Conservation (phyloP, 768 basidiomycete genomes). For the Galerina marginata region DNA sequence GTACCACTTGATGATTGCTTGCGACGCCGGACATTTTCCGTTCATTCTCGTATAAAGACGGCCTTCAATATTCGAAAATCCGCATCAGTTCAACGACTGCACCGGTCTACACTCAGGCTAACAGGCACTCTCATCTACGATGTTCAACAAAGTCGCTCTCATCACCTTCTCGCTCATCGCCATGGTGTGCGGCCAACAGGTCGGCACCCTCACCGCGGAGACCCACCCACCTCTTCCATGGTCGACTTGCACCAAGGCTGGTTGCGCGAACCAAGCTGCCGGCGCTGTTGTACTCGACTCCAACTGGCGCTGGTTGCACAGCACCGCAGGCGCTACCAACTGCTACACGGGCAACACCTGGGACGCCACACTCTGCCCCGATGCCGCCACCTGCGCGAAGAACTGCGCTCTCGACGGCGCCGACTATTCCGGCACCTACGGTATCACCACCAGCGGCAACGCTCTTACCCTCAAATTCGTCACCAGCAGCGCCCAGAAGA, state of each 20-base stretch:
- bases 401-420: slow-evolving; percentile 53
- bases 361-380: slow-evolving; percentile 56
- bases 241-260: slow-evolving; percentile 49
- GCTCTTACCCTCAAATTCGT: slow-evolving; percentile 55
- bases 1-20: not conserved
- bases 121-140: slow-evolving; percentile 22
- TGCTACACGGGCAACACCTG: slow-evolving; percentile 65
- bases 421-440: slow-evolving; percentile 54
- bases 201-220: slow-evolving; percentile 53
- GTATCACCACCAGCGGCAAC: slow-evolving; percentile 53
- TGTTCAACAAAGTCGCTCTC: slow-evolving; percentile 43
- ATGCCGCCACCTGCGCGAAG: slow-evolving; percentile 48
- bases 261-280: slow-evolving; percentile 37
- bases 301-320: slow-evolving; percentile 61
- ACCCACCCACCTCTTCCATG: slow-evolving; percentile 51
- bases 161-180: slow-evolving; percentile 38
- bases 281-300: slow-evolving; percentile 51
- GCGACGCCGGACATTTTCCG: slow-evolving; percentile 30
- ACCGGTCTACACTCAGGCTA: slow-evolving; percentile 21
- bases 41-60: slow-evolving; percentile 24
- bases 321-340: slow-evolving; percentile 39
- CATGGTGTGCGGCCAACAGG: slow-evolving; percentile 51
- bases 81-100: slow-evolving; percentile 26
- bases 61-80: not conserved
- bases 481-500: slow-evolving; percentile 38